Conservation (phyloP, 805 yeast species). For the Candida berthetii region DNA sequence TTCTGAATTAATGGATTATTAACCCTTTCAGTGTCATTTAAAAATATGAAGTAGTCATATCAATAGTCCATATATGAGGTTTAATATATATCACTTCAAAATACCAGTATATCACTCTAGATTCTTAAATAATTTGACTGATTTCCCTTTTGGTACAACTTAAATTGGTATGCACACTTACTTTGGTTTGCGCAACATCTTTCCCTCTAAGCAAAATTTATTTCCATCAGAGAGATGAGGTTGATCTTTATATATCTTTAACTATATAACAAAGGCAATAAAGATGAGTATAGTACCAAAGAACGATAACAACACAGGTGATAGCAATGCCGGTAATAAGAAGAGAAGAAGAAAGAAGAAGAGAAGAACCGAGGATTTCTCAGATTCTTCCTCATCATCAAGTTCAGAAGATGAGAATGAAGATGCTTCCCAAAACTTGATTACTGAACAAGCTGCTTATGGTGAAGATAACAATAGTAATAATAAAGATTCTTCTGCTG, state of each 20-base stretch:
- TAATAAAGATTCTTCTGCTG: too few relatives aligned
- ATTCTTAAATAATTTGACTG: too few relatives aligned
- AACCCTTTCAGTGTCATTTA: too few relatives aligned
- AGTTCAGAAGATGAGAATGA: constrained; percentile 21
- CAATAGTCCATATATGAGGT: too few relatives aligned
- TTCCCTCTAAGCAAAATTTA: background rate
- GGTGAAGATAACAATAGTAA: constrained; percentile 16
- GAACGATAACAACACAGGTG: constrained; percentile 7
- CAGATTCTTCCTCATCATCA: constrained; percentile 45
- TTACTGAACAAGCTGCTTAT: constrained; percentile 13
- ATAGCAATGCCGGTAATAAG: constrained; percentile 4
- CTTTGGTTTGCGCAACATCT: background rate
- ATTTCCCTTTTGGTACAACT: too few relatives aligned
- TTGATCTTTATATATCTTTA: too few relatives aligned
- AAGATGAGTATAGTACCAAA: constrained; percentile 18
- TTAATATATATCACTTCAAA: too few relatives aligned
- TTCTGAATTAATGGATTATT: too few relatives aligned
- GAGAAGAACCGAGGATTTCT: constrained; percentile 78
- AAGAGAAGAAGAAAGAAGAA: constrained; percentile 60
- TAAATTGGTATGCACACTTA: background rate
- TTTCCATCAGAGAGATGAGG: background rate
- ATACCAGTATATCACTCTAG: too few relatives aligned
- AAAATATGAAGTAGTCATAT: too few relatives aligned
- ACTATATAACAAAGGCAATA: too few relatives aligned
- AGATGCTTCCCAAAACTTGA: constrained; percentile 10